phyloP scores from a whole-genome alignment of 176 grass and related monocot species.

The Aegilops tauschii region DNA sequence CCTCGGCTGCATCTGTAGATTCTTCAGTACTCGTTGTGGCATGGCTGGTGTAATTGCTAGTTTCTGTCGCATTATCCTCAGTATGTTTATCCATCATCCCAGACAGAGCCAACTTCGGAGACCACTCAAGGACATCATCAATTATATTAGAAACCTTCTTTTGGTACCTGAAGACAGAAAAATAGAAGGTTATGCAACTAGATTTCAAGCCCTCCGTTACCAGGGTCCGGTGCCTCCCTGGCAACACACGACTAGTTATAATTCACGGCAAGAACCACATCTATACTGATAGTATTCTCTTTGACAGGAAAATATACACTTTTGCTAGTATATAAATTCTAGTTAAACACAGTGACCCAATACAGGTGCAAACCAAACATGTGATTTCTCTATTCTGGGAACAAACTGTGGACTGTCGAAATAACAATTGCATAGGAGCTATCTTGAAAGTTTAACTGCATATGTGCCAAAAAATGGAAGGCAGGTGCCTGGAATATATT shows the following conservation, averaged over 20 bases:
- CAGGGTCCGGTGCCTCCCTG: not conserved
- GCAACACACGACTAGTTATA: not conserved
- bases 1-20: conserved; percentile 37
- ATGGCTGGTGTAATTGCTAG: conserved; percentile 34
- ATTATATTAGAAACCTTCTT: conserved; percentile 99
- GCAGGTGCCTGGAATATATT: not conserved
- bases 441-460: conserved; percentile 2
- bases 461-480: conserved; percentile 7
- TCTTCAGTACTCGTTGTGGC: conserved; percentile 31
- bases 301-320: not conserved
- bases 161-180: conserved; percentile 68
- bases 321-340: not conserved
- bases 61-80: conserved; percentile 53
- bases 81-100: conserved; percentile 93
- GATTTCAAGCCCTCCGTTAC: conserved; percentile 19
- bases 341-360: not conserved
- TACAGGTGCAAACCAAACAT: not conserved
- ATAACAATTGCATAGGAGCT: not conserved
- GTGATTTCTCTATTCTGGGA: not conserved
- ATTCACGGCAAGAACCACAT: not conserved
- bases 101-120: conserved; percentile 87
- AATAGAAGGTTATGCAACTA: conserved; percentile 23
- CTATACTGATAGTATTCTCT: not conserved
- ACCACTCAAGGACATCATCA: conserved; percentile 99
- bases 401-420: not conserved